Evolutionary conservation across 345 rosid species (phyloP), one percentile per base, ranked within the genome.

Genomic region (Luvunga scandens): DNA sequence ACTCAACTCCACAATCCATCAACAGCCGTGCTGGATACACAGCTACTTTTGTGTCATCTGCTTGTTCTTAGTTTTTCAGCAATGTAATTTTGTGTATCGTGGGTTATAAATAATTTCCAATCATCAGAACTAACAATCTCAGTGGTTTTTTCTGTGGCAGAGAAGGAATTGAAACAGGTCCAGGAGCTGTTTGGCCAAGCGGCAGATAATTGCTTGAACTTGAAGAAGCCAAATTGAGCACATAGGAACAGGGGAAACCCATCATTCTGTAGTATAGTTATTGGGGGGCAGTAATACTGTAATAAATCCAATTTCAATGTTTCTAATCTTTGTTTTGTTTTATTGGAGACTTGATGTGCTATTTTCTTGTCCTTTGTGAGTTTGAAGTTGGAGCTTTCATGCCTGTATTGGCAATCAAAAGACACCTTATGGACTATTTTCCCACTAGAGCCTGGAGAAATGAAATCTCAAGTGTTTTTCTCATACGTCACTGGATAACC

Each of bases 141-240:
- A 7, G 18, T 25, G 59, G n/a, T 31, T 66, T 75, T 69, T 55
- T 34, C 76, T 78, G 69, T 83, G 16, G n/a, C 92, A 95, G 99
- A 95, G 83, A 92, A 83, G 81, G 99, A 93, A 81, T 75, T 95
- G 53, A 90, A 91, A 82, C 94, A 85, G 85, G 97, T 95, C 18
- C 96, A 92, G 81, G 92, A 90, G 86, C 81, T 93, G 78, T 95
- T 92, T 83, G 79, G 91, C 80, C 88, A 92, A 77, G 92, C 98
- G 28, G 90, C 92, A 45, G 98, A 95, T 85, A 93, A 87, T 75
- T 92, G 94, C 86, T 79, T 93, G 80, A 93, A 93, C 89, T 75
- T 92, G 89, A 91, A 90, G 92, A 95, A 88, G 81, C 96, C 97
- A 2, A 90, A 90, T 25, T 88, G 80, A 88, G 48, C 64, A 25